These are phyloP conservation scores for Senna siamea DNA, from an alignment of 306 rosid genomes.

Conservation along the genomic window DNA sequence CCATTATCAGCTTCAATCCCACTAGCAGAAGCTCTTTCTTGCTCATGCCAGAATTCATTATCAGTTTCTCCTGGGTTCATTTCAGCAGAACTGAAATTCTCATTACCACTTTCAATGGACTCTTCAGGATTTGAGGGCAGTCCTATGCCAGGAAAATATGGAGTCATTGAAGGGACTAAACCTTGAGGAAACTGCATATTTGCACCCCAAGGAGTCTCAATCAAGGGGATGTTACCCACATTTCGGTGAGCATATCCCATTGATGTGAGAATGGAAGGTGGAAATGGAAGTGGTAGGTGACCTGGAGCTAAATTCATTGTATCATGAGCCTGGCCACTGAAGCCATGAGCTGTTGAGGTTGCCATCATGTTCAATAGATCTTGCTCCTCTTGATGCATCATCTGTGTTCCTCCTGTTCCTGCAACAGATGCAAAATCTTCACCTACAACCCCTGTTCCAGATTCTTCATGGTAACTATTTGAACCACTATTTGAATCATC, in stretches of 20 bases:
- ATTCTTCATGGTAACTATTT: constrained; percentile 61
- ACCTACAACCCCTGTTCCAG: constrained; percentile 44
- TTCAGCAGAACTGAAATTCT: constrained; percentile 65
- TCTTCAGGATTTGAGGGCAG: constrained; percentile 66
- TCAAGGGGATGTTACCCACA: constrained; percentile 73
- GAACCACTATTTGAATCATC: constrained; percentile 60
- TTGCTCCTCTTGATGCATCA: constrained; percentile 93
- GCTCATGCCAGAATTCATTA: constrained; percentile 88
- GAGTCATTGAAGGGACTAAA: constrained; percentile 66
- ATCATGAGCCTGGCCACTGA: constrained; percentile 70
- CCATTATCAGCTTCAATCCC: constrained; percentile 76
- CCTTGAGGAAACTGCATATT: constrained; percentile 84
- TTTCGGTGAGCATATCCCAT: constrained; percentile 82
- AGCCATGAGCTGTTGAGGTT: constrained; percentile 69
- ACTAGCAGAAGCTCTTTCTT: constrained; percentile 70
- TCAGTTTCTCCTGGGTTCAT: constrained; percentile 60
- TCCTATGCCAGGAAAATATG: constrained; percentile 76
- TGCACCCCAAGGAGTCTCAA: constrained; percentile 85
- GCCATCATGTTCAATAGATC: constrained; percentile 86
- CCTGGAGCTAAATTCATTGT: constrained; percentile 74
- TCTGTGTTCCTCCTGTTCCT: constrained; percentile 59
- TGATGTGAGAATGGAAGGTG: constrained; percentile 73
- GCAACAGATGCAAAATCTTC: constrained; percentile 73
- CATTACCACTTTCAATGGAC: constrained; percentile 54
- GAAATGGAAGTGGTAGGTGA: constrained; percentile 78